Conservation (phyloP, 2,329 filamentous ascomycete species). For the Aspergillus transmontanensis region DNA sequence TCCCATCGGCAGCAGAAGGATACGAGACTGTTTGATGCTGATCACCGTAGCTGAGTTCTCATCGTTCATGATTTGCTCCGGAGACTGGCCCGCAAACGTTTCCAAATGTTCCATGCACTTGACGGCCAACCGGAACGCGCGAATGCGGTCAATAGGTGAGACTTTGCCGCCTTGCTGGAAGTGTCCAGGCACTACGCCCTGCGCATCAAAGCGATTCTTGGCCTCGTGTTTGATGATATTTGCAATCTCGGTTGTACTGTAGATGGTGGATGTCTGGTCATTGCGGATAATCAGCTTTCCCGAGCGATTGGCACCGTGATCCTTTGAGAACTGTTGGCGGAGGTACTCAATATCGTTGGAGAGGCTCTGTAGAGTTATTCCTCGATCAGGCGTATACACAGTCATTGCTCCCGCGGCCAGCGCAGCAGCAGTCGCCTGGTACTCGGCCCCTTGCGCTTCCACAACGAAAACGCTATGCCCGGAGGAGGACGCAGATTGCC, state of each 20-base stretch:
- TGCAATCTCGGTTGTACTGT: constrained; percentile 88
- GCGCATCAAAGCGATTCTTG: constrained; percentile 84
- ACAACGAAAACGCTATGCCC: constrained; percentile 95
- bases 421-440: constrained; percentile 47
- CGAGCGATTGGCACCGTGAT: constrained; percentile 82
- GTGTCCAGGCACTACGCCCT: constrained; percentile 87
- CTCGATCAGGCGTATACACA: constrained; percentile 97
- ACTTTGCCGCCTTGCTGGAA: constrained; percentile 92
- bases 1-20: constrained; percentile 78
- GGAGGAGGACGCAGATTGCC: constrained; percentile 92
- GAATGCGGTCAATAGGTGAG: constrained; percentile 90
- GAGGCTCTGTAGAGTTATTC: constrained; percentile 88
- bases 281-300: constrained; percentile 93
- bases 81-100: constrained; percentile 66
- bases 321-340: constrained; percentile 77
- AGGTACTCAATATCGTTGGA: constrained; percentile 85
- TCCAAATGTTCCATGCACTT: constrained; percentile 93
- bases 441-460: constrained; percentile 93
- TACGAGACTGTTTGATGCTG: constrained; percentile 83
- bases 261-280: constrained; percentile 86
- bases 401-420: constrained; percentile 90
- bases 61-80: constrained; percentile 70
- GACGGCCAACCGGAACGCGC: constrained; percentile 89
- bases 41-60: constrained; percentile 77
- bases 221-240: constrained; percentile 94